Evolutionary conservation across 2,329 filamentous ascomycete species (phyloP).

Genomic region (Diaporthe caulivora): DNA sequence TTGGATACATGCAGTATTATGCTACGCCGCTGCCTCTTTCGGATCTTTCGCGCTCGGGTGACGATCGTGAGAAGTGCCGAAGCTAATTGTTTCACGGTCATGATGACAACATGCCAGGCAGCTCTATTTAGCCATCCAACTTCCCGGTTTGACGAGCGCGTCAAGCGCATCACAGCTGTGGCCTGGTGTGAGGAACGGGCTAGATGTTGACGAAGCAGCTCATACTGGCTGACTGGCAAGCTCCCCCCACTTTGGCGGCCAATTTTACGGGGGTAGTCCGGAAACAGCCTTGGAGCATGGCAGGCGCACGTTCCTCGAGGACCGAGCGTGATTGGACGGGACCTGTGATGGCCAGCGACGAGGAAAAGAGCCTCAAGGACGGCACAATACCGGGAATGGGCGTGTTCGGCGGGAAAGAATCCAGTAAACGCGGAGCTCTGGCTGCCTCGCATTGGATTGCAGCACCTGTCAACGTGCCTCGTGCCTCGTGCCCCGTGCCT

Average conservation of each 20-base stretch:
- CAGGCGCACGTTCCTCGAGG: constrained; percentile 6
- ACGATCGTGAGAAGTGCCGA: background rate
- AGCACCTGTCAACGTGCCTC: constrained; percentile 14
- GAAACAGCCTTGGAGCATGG: background rate
- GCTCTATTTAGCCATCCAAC: background rate
- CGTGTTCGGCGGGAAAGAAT: constrained; percentile 4
- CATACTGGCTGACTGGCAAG: background rate
- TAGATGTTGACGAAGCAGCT: background rate
- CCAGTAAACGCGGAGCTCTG: background rate
- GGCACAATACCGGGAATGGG: constrained; percentile 11
- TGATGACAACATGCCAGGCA: background rate
- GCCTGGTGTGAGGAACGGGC: background rate
- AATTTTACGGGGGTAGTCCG: constrained; percentile 2
- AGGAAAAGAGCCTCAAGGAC: constrained; percentile 26
- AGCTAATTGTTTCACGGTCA: background rate
- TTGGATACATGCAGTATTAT: too few relatives aligned
- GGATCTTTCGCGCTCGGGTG: background rate
- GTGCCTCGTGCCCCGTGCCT: constrained; percentile 3
- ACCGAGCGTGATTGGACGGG: constrained; percentile 19
- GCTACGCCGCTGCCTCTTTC: too few relatives aligned
- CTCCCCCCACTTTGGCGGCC: constrained; percentile 2
- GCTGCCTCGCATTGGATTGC: constrained; percentile 4
- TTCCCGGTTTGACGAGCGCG: constrained; percentile 16
- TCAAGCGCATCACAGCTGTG: background rate
- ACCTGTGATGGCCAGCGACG: background rate